Conservation (phyloP, 2,329 filamentous ascomycete species). For the Graphium sp. region DNA sequence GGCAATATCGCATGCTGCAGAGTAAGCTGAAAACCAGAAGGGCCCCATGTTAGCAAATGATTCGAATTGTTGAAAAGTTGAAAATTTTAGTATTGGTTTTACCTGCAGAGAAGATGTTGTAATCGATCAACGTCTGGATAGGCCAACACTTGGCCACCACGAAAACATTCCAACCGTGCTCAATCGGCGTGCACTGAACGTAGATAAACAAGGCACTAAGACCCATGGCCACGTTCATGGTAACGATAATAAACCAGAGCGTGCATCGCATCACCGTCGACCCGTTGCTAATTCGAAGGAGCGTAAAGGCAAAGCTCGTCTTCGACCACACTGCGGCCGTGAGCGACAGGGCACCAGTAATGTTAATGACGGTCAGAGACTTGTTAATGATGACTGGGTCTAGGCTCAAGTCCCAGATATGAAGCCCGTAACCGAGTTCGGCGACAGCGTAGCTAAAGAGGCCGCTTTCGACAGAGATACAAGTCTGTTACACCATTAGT, state of each 20-base stretch:
- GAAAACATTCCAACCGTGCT: constrained; percentile 9
- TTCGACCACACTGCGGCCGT: constrained; percentile 13
- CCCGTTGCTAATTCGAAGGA: constrained; percentile 11
- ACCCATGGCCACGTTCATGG: constrained; percentile 10
- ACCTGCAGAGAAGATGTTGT: constrained; percentile 8
- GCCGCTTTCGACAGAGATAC: constrained; percentile 5
- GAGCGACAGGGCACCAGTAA: constrained; percentile 9
- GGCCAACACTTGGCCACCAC: constrained; percentile 14
- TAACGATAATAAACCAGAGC: constrained; percentile 11
- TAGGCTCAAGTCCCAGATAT: constrained; percentile 6
- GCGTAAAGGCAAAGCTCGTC: constrained; percentile 13
- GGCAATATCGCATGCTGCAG: constrained; percentile 19
- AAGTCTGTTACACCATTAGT: constrained; percentile 2
- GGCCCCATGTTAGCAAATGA: constrained; percentile 4
- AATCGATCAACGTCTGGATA: constrained; percentile 2
- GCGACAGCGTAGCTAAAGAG: constrained; percentile 4
- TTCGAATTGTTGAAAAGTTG: background rate
- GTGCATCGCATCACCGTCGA: constrained; percentile 4
- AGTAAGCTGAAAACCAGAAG: constrained; percentile 10
- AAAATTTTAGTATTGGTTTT: no score
- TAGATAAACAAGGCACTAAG: constrained; percentile 9
- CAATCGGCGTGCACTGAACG: constrained; percentile 8
- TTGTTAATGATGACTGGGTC: background rate
- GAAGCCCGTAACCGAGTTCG: constrained; percentile 6
- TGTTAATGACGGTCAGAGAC: constrained; percentile 6